A percentile compares a stretch with the other conserved stretches of the same genome.
Evolutionary conservation across 345 rosid species (phyloP).

Genomic region (Lepidium aucheri): DNA sequence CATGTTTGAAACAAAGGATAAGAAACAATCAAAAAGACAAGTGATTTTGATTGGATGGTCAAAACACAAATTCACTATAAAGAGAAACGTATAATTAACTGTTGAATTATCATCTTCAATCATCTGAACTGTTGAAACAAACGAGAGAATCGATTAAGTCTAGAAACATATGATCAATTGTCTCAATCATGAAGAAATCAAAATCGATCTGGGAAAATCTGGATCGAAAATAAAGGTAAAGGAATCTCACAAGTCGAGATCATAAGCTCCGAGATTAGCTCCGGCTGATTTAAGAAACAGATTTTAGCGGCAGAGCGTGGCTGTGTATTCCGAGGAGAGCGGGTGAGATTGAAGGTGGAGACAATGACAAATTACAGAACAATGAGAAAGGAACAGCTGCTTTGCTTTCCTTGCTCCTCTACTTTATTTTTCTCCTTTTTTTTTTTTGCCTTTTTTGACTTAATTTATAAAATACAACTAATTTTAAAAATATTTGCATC

Average conservation of each 20-base stretch:
- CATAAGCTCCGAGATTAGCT: conserved; percentile 12
- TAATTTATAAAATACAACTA: too few relatives aligned
- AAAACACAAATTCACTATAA: not conserved
- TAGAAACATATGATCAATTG: not conserved
- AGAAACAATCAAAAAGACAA: not conserved
- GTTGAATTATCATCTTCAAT: conserved; percentile 2
- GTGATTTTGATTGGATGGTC: not conserved
- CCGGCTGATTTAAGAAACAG: not conserved
- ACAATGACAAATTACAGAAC: conserved; percentile 7
- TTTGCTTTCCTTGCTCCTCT: conserved; percentile 14
- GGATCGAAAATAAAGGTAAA: not conserved
- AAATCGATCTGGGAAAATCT: conserved; percentile 7
- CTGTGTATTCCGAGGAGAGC: conserved; percentile 7
- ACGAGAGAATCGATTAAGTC: not conserved
- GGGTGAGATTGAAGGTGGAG: conserved; percentile 11
- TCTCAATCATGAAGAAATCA: not conserved
- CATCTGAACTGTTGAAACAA: conserved; percentile 1
- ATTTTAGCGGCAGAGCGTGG: conserved; percentile 1
- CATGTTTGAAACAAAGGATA: not conserved
- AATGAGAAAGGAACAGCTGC: conserved; percentile 8
- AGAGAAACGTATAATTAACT: not conserved
- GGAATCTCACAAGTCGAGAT: conserved; percentile 21
- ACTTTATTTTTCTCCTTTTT: conserved; percentile 1
- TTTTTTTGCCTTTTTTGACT: too few relatives aligned
- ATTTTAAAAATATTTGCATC: too few relatives aligned